Conservation (phyloP, 2,329 filamentous ascomycete genomes). For the Cladosporium austrohemisphaericum region DNA sequence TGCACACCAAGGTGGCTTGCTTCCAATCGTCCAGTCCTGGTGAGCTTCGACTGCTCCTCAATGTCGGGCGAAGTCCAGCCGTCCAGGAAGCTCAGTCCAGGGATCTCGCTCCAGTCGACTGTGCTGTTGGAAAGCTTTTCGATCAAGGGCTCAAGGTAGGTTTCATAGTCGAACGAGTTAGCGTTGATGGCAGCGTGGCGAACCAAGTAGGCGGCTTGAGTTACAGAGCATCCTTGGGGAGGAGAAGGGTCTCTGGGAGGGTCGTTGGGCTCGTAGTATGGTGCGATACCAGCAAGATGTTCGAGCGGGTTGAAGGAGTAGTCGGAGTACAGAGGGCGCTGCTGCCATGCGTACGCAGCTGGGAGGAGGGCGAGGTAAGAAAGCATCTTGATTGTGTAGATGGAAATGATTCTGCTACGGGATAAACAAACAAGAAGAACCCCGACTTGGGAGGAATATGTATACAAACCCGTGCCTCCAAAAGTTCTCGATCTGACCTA, state of each 20-base stretch:
- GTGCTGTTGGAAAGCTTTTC: conserved; percentile 58
- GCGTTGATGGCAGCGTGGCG: conserved; percentile 51
- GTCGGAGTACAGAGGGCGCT: conserved; percentile 25
- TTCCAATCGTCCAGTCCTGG: conserved; percentile 58
- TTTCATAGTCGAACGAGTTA: conserved; percentile 52
- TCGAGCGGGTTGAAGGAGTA: conserved; percentile 47
- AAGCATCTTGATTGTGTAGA: conserved; percentile 1
- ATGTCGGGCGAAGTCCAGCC: conserved; percentile 55
- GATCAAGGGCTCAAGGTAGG: conserved; percentile 50
- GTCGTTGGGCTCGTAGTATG: conserved; percentile 48
- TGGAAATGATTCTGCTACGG: no score
- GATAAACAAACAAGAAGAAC: no score
- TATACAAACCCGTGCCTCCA: not conserved
- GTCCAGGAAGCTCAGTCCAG: conserved; percentile 54
- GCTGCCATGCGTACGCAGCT: conserved; percentile 12
- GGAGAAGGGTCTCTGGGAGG: conserved; percentile 46
- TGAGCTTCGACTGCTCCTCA: conserved; percentile 56
- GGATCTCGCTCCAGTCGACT: conserved; percentile 56
- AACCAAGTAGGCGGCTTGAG: conserved; percentile 47
- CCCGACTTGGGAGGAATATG: no score
- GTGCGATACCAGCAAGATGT: conserved; percentile 49
- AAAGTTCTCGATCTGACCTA: not conserved
- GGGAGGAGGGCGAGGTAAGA: conserved; percentile 12
- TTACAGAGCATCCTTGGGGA: conserved; percentile 51
- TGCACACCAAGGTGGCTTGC: conserved; percentile 57